These are phyloP conservation scores for Naganishia vishniacii DNA, from an alignment of 768 basidiomycete species.

Conservation along the genomic window DNA sequence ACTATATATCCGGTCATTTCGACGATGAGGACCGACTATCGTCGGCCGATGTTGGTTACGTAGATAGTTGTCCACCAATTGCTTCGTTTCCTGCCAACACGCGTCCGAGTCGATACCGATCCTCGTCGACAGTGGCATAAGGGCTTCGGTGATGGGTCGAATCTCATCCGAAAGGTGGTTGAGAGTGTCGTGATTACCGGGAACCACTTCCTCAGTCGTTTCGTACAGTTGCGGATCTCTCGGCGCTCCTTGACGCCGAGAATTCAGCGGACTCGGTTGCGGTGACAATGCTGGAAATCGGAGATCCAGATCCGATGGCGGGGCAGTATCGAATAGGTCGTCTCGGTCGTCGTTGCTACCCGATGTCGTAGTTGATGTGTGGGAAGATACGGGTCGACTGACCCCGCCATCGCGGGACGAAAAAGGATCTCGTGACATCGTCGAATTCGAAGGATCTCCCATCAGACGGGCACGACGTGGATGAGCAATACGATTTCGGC, in stretches of 20 bases:
- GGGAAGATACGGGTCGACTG: background rate
- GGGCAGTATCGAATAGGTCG: conserved; percentile 8
- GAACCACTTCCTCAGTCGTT: background rate
- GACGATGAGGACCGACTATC: background rate
- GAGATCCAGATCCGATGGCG: conserved; percentile 6
- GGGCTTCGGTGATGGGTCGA: too few species aligned
- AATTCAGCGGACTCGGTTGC: conserved; percentile 12
- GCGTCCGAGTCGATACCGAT: background rate
- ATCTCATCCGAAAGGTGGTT: too few species aligned
- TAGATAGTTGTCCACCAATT: background rate
- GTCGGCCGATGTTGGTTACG: background rate
- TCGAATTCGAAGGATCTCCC: too few species aligned
- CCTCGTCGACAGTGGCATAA: too few species aligned
- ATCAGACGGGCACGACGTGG: too few species aligned
- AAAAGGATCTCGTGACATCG: too few species aligned
- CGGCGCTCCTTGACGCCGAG: background rate
- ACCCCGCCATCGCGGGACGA: background rate
- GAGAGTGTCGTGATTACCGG: background rate
- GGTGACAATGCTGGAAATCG: conserved; percentile 9
- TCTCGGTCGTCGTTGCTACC: background rate
- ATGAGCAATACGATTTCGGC: too few species aligned
- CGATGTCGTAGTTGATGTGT: background rate
- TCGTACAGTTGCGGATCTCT: background rate
- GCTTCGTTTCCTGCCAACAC: conserved; percentile 4
- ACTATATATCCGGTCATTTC: too few species aligned